Conservation (phyloP, 352 stramenopile species). For the Globisporangium acanthophoron region DNA sequence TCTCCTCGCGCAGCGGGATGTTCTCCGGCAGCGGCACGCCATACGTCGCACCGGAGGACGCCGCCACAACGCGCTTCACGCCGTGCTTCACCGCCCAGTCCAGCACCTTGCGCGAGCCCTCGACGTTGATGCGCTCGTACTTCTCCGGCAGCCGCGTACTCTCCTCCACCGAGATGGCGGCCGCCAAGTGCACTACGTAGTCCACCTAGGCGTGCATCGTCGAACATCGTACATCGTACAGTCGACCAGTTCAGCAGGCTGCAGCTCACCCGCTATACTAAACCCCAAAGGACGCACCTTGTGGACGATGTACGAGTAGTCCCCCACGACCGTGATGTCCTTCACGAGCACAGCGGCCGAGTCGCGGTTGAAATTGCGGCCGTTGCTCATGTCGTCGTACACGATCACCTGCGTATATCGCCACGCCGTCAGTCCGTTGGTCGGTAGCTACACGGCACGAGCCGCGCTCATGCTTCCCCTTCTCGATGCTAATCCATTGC, state of each 20-base stretch:
- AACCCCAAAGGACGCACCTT: slow-evolving; percentile 29
- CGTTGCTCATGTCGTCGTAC: slow-evolving; percentile 88
- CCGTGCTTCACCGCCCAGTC: slow-evolving; percentile 71
- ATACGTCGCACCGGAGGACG: slow-evolving; percentile 77
- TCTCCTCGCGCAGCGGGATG: slow-evolving; percentile 66
- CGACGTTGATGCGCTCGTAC: slow-evolving; percentile 83
- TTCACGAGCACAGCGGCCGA: slow-evolving; percentile 73
- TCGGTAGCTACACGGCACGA: too few relatives aligned
- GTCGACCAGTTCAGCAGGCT: too few relatives aligned
- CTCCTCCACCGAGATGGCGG: slow-evolving; percentile 82
- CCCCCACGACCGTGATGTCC: slow-evolving; percentile 75
- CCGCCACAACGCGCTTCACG: slow-evolving; percentile 74
- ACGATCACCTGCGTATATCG: slow-evolving; percentile 53
- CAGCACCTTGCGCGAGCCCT: slow-evolving; percentile 76
- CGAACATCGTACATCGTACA: too few relatives aligned
- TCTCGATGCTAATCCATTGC: background rate
- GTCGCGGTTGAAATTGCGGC: slow-evolving; percentile 78
- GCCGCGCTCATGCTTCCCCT: background rate
- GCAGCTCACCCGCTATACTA: background rate
- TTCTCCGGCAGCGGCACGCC: slow-evolving; percentile 57
- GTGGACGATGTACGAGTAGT: slow-evolving; percentile 78
- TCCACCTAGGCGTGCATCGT: slow-evolving; percentile 35
- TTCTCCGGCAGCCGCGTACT: slow-evolving; percentile 82
- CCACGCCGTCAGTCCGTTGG: background rate
- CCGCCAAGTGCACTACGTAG: slow-evolving; percentile 79